Base-by-base conservation (phyloP, 805 yeast species). In the Candida sithepensis region DNA sequence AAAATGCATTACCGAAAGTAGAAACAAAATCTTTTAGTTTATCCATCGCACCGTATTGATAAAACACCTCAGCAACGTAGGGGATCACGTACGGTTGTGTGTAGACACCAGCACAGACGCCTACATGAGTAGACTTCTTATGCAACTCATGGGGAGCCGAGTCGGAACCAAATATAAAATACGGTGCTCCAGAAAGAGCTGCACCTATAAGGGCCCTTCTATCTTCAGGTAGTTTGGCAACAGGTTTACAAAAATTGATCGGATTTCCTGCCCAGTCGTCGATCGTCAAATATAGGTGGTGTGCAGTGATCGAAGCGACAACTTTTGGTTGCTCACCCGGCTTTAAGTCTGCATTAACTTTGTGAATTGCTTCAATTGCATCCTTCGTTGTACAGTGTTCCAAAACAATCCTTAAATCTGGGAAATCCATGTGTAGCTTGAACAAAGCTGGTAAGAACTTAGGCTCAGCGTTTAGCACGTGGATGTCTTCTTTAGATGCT, bases 211-310 rank as follows among this genome's bases (percentile, higher is more conserved):
- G 71, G 1, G 97, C 92, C 46, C 79, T 74, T 58, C 85, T 82
- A 63, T 94, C 99, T 23, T 71, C 74, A 26, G 97, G 97, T 33
- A 90, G 71, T 66, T 94, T 94, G 34, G 99, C 99, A 42, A 94
- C 98, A 2, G 99, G 99, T 66, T 94, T 94, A 74, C 99, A 94
- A 69, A 85, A 94, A 61, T 92, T 89, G 62, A 89, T 79, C 33
- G 98, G 92, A 62, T 89, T 86, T 2, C 98, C 98, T 3, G 97
- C 97, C 96, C 98, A 94, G 54, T 83, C 84, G 66, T 94, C 98
- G 43, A 94, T 82, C 2, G 96, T 92, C 44, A 94, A 71, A 41
- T 77, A 87, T 47, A 94, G 74, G 63, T 94, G 99, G 66, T 94
- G 99, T 6, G 97, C 98, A 3, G 99, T 94, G 56, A 94, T 87